phyloP scores from a whole-genome alignment of 768 basidiomycete genomes.

The Pholiota conissans region DNA sequence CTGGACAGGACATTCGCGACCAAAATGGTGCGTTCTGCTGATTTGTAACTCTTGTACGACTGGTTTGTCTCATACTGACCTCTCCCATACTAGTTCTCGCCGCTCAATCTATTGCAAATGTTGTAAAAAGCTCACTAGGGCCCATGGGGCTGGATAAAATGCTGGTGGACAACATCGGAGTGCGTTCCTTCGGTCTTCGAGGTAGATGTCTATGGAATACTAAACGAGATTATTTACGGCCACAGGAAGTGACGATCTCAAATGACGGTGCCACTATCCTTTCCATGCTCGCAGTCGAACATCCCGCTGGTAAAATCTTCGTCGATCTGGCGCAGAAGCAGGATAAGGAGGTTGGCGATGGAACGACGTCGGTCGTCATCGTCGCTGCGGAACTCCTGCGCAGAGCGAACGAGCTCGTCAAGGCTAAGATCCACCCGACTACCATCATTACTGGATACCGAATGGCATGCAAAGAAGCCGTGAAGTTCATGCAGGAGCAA shows the following conservation, averaged over 20 bases:
- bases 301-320: slow-evolving; percentile 96
- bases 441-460: slow-evolving; percentile 99
- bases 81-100: slow-evolving; percentile 70
- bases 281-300: slow-evolving; percentile 88
- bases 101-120: slow-evolving; percentile 94
- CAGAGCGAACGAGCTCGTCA: slow-evolving; percentile 96
- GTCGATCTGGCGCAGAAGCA: slow-evolving; percentile 99
- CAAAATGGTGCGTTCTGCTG: slow-evolving; percentile 77
- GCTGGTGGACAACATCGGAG: slow-evolving; percentile 97
- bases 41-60: slow-evolving; percentile 3
- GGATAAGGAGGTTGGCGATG: slow-evolving; percentile 99
- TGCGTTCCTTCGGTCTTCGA: slow-evolving; percentile 37
- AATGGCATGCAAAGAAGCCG: slow-evolving; percentile 95
- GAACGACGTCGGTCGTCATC: slow-evolving; percentile 97
- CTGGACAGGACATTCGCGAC: slow-evolving; percentile 94
- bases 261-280: slow-evolving; percentile 99
- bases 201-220: neutral
- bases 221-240: slow-evolving; percentile 10
- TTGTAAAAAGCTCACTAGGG: slow-evolving; percentile 94
- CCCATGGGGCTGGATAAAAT: slow-evolving; percentile 96
- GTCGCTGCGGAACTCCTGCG: slow-evolving; percentile 96
- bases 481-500: slow-evolving; percentile 97
- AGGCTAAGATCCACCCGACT: slow-evolving; percentile 97
- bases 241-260: slow-evolving; percentile 97
- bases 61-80: slow-evolving; percentile 13